Base-by-base conservation (phyloP, 2,329 filamentous ascomycete species). In the Colletotrichum simmondsii region DNA sequence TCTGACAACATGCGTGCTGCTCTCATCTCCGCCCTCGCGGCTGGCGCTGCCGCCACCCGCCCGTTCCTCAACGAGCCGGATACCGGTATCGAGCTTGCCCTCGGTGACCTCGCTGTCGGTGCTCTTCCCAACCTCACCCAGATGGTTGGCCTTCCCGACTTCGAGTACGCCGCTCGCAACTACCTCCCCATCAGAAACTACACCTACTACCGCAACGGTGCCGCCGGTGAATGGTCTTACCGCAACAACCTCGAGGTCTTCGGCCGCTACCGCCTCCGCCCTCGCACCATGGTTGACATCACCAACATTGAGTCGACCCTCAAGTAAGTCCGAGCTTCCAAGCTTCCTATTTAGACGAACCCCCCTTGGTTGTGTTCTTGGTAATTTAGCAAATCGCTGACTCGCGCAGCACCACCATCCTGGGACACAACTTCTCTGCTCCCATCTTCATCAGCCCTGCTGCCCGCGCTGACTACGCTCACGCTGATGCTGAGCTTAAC, bases 151-250 rank as follows among this genome's bases (percentile, higher is more conserved):
- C 80, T 90, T 7, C 86, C 84, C 1, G 88, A 90, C 80, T 90
- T 89, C 75, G 86, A 90, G 53, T 88, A 83, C 79, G 85, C 85
- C 3, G 88, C 87, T 26, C 81, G 86, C 67, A 83, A 84, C 64
- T 84, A 85, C 75, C 82, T 90, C 76, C 84, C 86, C 69, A 72
- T 75, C 14, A 76, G 79, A 26, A 84, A 87, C 76, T 90, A 87
- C 79, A 88, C 87, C n/a, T 90, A 89, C 79, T 90, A 90, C 80
- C 85, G 87, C 71, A 88, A 87, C 75, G 88, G 87, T 24, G 87
- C 87, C 4, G 87, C 83, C 4, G 88, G 87, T 72, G 88, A 90
- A 79, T 90, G 85, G 84, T 85, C 84, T 1, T 89, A 89, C 79
- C 83, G 88, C 61, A 89, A 89, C 79, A 90, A 90, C 79, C 82